Base-by-base conservation (phyloP, 108 stramenopile genomes). In the Cyclostephanos invisitatus region DNA sequence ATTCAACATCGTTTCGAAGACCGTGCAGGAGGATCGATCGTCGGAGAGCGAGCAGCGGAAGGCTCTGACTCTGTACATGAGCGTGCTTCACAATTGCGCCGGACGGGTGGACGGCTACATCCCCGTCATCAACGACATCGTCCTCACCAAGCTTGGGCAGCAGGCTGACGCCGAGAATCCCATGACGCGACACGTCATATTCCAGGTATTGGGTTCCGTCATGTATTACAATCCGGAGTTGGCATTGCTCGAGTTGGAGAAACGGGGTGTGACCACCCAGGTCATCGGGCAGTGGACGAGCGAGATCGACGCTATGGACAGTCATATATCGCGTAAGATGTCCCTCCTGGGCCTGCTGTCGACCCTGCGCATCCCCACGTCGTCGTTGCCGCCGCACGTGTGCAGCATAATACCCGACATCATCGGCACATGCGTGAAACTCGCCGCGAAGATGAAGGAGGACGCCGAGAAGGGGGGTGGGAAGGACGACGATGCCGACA, bases 141-240 rank as follows among this genome's bases (percentile, higher is more conserved):
- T 76, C 5, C 83, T 96, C 27, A 85, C 82, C 12, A 96, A 96
- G 68, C 79, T 96, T 18, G 91, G 89, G 5, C 91, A 94, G 65
- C 88, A 92, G 67, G 90, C 87, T 1, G 86, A 87, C 68, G 77
- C 87, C 7, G 88, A 92, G 32, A 69, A 77, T 50, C 77, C 90
- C 8, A 54, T 83, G 25, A 92, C 91, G 17, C 83, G 92, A 27
- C 86, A 90, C 56, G 82, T 89, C 0, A 86, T 93, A 21, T 96
- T 89, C 71, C 88, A 91, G 69, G 91, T 96, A 22, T 54, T 96
- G 27, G 95, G 90, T 37, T 92, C 91, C 12, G 92, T 89, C 14
- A 72, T 96, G 7, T 94, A 92, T 68, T 96, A 96, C 82, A 89
- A 96, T 65, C 91, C 93, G n/a, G 81, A 85, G 69, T 62, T 94